These are phyloP conservation scores for Roridomyces roridus DNA, from an alignment of 768 basidiomycete genomes.

Conservation along the genomic window DNA sequence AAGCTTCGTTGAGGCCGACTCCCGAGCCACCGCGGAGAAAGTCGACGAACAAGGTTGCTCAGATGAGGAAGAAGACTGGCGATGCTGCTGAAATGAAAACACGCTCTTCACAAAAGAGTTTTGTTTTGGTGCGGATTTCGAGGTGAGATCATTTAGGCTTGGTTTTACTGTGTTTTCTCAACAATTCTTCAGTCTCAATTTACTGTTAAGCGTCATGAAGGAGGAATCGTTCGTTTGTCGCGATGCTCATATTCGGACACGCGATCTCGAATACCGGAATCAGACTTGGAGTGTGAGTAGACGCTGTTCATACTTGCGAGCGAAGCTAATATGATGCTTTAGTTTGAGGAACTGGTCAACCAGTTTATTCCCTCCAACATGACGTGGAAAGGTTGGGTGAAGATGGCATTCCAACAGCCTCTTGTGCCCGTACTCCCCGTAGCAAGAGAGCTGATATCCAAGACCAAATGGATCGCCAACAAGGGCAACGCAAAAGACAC, in stretches of 20 bases:
- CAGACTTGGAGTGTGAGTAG: slow-evolving; percentile 80
- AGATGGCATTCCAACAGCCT: slow-evolving; percentile 83
- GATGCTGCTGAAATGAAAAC: slow-evolving; percentile 85
- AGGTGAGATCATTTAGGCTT: slow-evolving; percentile 51
- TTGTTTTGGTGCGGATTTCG: slow-evolving; percentile 77
- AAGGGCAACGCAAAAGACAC: slow-evolving; percentile 24
- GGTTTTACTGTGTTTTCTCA: too few species aligned
- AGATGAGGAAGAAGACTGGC: slow-evolving; percentile 40
- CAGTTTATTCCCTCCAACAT: slow-evolving; percentile 82
- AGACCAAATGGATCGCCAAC: slow-evolving; percentile 71
- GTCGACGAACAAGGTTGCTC: slow-evolving; percentile 10
- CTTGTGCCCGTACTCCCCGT: slow-evolving; percentile 80
- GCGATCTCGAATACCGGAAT: slow-evolving; percentile 81
- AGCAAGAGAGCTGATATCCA: slow-evolving; percentile 77
- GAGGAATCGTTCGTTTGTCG: slow-evolving; percentile 86
- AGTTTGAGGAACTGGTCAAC: slow-evolving; percentile 83
- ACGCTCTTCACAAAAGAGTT: slow-evolving; percentile 83
- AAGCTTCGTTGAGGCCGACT: slow-evolving; percentile 9
- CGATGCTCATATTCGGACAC: slow-evolving; percentile 80
- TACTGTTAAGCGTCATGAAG: slow-evolving; percentile 80
- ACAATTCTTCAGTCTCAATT: slow-evolving; percentile 73
- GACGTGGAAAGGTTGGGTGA: slow-evolving; percentile 83
- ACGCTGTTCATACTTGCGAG: background rate
- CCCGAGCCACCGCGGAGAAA: slow-evolving; percentile 21
- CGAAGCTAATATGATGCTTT: slow-evolving; percentile 7